Base-by-base conservation (phyloP, 2,329 filamentous ascomycete species). In the Aureobasidium pullulans region DNA sequence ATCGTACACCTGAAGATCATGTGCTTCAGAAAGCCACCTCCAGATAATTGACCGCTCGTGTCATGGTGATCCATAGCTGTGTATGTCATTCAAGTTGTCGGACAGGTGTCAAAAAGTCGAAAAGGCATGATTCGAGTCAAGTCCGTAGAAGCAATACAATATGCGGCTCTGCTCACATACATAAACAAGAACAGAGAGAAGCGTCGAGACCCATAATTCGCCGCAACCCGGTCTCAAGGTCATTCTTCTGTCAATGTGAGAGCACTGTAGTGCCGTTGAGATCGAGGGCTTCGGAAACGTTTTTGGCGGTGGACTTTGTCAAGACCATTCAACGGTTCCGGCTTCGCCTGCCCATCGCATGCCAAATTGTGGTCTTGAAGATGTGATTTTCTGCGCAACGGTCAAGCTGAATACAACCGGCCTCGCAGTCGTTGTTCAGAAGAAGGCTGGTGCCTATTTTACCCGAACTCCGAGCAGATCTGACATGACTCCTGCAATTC, bases 241-340 rank as follows among this genome's bases (percentile, higher is more conserved):
- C 42, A 31, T 40, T n/a, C n/a, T 9, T n/a, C 23, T 11, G 48
- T 52, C 19, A 40, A 36, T n/a, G 6, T 16, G 19, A 29, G 15
- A 2, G 15, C 15, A 11, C 39, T 23, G 34, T 23, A 9, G 46
- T 28, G 36, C 39, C 50, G 50, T 54, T 54, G 23, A 16, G 28
- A 47, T 34, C 29, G 16, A 9, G 13, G 44, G 23, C 16, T 23
- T 43, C n/a, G 23, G 23, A 23, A 43, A 54, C 50, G 50, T 42
- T 36, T 42, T 36, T 37, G 15, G 34, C 40, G 48, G 29, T n/a
- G 16, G 36, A 34, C 32, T 28, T 54, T 16, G 28, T 53, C 29
- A 34, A 52, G n/a, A 54, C 10, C 40, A 23, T 54, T 10, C 50
- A 54, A 43, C 50, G 50, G 37, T 34, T 23, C 37, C 50, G 50